These are phyloP conservation scores for Crassisporium funariophilum DNA, from an alignment of 768 basidiomycete genomes.

Conservation along the genomic window DNA sequence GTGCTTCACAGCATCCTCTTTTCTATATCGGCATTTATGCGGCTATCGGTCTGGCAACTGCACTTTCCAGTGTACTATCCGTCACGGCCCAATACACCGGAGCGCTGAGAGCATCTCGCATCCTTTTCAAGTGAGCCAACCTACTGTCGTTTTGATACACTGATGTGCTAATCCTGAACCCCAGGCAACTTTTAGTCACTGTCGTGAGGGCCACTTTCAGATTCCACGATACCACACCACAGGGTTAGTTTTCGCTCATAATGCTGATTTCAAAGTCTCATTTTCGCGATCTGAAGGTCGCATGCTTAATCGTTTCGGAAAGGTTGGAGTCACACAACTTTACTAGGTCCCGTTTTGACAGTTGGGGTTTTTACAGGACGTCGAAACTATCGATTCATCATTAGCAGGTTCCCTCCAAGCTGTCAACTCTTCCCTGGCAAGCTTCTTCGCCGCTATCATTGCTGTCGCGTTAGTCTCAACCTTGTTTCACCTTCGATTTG, in stretches of 20 bases:
- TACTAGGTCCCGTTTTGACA: too few species aligned
- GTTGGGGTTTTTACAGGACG: conserved; percentile 46
- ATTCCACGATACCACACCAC: conserved; percentile 82
- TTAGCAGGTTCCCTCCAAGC: conserved; percentile 69
- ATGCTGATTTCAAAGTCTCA: background rate
- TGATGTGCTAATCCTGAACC: conserved; percentile 44
- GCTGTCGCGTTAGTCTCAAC: conserved; percentile 58
- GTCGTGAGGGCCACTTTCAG: conserved; percentile 85
- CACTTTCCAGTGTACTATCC: conserved; percentile 46
- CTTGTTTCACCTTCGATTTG: background rate
- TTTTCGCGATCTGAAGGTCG: conserved; percentile 48
- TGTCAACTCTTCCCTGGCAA: conserved; percentile 78
- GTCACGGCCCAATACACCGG: conserved; percentile 57
- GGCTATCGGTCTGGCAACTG: conserved; percentile 50
- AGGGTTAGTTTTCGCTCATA: conserved; percentile 42
- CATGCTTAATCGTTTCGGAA: conserved; percentile 85
- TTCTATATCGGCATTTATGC: conserved; percentile 68
- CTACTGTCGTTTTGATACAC: background rate
- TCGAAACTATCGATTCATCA: conserved; percentile 84
- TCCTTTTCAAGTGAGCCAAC: conserved; percentile 35
- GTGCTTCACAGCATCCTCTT: conserved; percentile 56
- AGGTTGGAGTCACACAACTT: conserved; percentile 34
- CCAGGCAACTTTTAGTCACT: conserved; percentile 58
- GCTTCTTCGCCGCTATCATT: conserved; percentile 75
- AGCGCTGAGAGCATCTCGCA: conserved; percentile 41